These are phyloP conservation scores for Fusarium goolgardi DNA, from an alignment of 2,329 filamentous ascomycete genomes.

Conservation along the genomic window DNA sequence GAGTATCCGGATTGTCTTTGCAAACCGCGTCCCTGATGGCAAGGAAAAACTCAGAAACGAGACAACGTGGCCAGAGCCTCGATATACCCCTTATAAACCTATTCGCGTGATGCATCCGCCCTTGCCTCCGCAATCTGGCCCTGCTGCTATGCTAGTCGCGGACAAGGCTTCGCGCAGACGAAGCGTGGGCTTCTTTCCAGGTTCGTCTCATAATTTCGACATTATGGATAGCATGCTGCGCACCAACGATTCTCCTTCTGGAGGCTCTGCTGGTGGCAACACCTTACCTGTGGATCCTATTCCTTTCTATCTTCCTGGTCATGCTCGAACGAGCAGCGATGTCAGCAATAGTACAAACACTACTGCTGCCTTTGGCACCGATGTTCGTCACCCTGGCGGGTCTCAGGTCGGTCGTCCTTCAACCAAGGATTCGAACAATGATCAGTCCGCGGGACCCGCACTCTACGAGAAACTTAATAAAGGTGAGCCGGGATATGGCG, in stretches of 20 bases:
- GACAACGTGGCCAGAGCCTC: constrained; percentile 87
- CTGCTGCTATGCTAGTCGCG: constrained; percentile 63
- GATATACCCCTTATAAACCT: constrained; percentile 86
- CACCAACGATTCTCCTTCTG: constrained; percentile 19
- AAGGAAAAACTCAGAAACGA: constrained; percentile 94
- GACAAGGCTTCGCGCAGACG: constrained; percentile 70
- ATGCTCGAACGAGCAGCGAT: constrained; percentile 51
- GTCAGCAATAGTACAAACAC: constrained; percentile 48
- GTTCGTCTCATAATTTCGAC: constrained; percentile 52
- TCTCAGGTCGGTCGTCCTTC: constrained; percentile 51
- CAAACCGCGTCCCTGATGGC: constrained; percentile 93
- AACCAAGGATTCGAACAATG: constrained; percentile 51
- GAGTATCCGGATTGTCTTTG: constrained; percentile 92
- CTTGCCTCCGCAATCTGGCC: constrained; percentile 52
- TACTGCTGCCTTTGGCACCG: constrained; percentile 38
- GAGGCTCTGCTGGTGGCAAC: constrained; percentile 46
- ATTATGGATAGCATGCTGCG: constrained; percentile 48
- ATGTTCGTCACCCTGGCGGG: constrained; percentile 46
- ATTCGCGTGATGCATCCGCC: constrained; percentile 63
- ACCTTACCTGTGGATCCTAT: constrained; percentile 61
- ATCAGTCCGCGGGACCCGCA: constrained; percentile 49
- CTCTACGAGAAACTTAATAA: constrained; percentile 76
- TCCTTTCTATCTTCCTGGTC: constrained; percentile 59
- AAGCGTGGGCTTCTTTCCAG: constrained; percentile 63
- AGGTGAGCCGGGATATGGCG: constrained; percentile 72